These are phyloP conservation scores for Aspergillus cristatus DNA, from an alignment of 495 filamentous ascomycete genomes.

Conservation along the genomic window DNA sequence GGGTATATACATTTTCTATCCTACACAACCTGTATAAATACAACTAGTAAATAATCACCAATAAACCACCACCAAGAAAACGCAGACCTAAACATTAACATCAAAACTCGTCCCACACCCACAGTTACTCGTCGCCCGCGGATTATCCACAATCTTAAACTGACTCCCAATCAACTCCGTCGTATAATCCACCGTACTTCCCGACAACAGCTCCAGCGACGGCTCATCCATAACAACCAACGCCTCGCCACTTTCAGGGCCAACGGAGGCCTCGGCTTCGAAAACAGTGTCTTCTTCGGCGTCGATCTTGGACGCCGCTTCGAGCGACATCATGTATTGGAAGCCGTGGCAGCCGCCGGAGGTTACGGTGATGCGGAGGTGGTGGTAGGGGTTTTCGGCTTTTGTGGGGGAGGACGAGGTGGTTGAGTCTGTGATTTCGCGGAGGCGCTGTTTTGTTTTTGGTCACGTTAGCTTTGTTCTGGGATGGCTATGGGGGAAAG, in stretches of 20 bases:
- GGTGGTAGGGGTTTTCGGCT: conserved; percentile 71
- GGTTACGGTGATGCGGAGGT: conserved; percentile 83
- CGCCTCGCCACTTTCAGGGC: conserved; percentile 41
- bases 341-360: conserved; percentile 95
- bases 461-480: conserved; percentile 12
- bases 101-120: conserved; percentile 98
- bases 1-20: no score
- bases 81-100: conserved; percentile 48
- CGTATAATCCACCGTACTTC: conserved; percentile 89
- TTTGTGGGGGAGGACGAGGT: conserved; percentile 38
- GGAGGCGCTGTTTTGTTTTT: conserved; percentile 58
- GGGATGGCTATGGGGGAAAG: no score
- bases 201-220: conserved; percentile 81
- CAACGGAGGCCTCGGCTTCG: conserved; percentile 22
- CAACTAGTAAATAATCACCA: no score
- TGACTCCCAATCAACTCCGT: conserved; percentile 97
- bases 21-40: no score
- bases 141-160: conserved; percentile 94
- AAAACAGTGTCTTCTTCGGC: conserved; percentile 68
- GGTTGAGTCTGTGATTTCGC: conserved; percentile 42
- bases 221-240: conserved; percentile 85
- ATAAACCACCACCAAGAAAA: conserved; percentile 7
- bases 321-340: conserved; percentile 89
- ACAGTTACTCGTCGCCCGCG: conserved; percentile 83
- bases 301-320: conserved; percentile 48